A percentile compares a stretch with the other conserved stretches of the same genome.
These are phyloP conservation scores for Durusdinium trenchii DNA, from an alignment of 73 alveolate species.

Conservation along the genomic window DNA sequence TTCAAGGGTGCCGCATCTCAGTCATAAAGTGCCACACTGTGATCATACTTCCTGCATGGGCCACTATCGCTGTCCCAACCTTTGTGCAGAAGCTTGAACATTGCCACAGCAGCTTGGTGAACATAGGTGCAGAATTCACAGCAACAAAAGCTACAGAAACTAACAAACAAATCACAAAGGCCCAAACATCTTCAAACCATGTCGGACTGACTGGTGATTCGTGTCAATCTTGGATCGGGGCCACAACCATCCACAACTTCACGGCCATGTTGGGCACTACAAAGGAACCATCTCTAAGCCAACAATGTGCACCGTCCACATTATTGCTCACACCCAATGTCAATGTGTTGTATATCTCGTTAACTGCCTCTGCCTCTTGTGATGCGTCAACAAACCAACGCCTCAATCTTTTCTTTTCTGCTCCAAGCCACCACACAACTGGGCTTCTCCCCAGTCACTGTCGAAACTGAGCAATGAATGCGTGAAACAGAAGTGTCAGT, in stretches of 20 bases:
- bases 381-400: background rate
- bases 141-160: background rate
- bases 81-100: background rate
- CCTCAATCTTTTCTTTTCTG: background rate
- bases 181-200: too few species aligned
- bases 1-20: too few species aligned
- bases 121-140: background rate
- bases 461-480: background rate
- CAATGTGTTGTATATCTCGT: background rate
- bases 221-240: background rate
- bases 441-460: constrained; percentile 42
- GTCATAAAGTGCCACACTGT: background rate
- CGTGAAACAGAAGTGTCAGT: constrained; percentile 23
- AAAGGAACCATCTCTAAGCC: background rate
- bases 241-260: constrained; percentile 92
- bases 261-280: constrained; percentile 67
- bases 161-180: background rate
- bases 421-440: constrained; percentile 9
- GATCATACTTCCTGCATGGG: constrained; percentile 86
- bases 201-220: too few species aligned
- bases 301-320: background rate
- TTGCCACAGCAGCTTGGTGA: background rate
- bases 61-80: constrained; percentile 93
- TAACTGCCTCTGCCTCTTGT: background rate
- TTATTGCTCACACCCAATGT: too few species aligned